These are phyloP conservation scores for Lentinula edodes DNA, from an alignment of 768 basidiomycete genomes.

Conservation along the genomic window DNA sequence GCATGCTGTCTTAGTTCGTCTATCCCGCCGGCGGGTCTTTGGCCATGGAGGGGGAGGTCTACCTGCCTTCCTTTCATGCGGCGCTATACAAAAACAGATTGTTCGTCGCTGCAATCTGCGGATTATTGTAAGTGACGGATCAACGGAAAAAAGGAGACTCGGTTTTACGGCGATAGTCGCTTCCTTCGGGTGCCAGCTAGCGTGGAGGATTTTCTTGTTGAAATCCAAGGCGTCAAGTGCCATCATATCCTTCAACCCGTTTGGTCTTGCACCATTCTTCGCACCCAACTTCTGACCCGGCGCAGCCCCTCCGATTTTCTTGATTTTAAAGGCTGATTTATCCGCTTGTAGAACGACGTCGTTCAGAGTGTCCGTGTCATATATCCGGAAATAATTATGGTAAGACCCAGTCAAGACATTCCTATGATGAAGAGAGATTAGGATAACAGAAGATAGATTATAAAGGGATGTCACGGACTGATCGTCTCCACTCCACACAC, in stretches of 20 bases:
- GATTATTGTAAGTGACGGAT: slow-evolving; percentile 5
- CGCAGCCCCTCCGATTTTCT: slow-evolving; percentile 90
- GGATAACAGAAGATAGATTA: slow-evolving; percentile 3
- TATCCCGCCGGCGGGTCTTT: slow-evolving; percentile 9
- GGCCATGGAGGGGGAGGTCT: slow-evolving; percentile 3
- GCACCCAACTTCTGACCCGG: slow-evolving; percentile 62
- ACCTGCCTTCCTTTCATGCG: slow-evolving; percentile 32
- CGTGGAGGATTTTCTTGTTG: slow-evolving; percentile 96
- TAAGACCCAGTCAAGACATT: slow-evolving; percentile 99
- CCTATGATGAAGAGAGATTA: slow-evolving; percentile 35
- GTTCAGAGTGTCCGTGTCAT: slow-evolving; percentile 80
- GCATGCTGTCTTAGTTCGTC: slow-evolving; percentile 5
- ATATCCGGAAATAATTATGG: slow-evolving; percentile 99
- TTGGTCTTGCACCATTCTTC: slow-evolving; percentile 74
- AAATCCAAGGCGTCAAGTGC: slow-evolving; percentile 84
- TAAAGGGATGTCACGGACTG: slow-evolving; percentile 56
- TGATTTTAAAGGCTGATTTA: slow-evolving; percentile 98
- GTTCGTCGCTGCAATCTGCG: slow-evolving; percentile 93
- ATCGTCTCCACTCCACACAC: slow-evolving; percentile 95
- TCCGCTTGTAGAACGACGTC: slow-evolving; percentile 97
- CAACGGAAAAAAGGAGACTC: background rate
- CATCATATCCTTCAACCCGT: slow-evolving; percentile 78
- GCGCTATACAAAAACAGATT: slow-evolving; percentile 88
- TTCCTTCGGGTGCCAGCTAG: slow-evolving; percentile 97
- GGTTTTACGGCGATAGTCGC: slow-evolving; percentile 90